Evolutionary conservation across 2,329 filamentous ascomycete genomes (phyloP).

Genomic region (Botrytis porri): DNA sequence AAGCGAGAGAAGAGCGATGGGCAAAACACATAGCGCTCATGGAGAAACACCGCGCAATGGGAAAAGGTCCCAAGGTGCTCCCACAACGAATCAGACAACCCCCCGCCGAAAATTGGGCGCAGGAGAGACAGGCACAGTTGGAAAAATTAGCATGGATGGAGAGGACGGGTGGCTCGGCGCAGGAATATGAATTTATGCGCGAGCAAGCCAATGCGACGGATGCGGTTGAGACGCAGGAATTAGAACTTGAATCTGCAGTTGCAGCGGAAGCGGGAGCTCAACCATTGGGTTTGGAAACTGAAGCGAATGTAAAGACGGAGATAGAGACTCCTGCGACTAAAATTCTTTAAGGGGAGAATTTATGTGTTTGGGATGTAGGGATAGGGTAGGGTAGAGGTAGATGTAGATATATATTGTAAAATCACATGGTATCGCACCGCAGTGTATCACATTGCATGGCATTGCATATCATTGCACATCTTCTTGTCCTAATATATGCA

Average conservation of each 20-base stretch:
- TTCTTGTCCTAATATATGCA: not conserved
- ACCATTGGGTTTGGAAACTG: not conserved
- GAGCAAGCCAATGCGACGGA: not conserved
- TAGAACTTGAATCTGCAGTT: not conserved
- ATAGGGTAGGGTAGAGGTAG: not conserved
- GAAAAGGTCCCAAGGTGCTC: not conserved
- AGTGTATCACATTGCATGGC: not conserved
- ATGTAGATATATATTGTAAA: slow-evolving; percentile 11
- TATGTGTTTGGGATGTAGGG: not conserved
- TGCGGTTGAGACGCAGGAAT: not conserved
- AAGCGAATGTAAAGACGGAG: not conserved
- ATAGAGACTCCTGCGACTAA: not conserved
- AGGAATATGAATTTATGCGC: not conserved
- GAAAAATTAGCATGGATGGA: slow-evolving; percentile 12
- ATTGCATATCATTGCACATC: not conserved
- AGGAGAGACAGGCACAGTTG: not conserved
- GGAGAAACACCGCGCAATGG: not conserved
- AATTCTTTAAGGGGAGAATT: not conserved
- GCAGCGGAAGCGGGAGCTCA: not conserved
- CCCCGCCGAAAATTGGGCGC: not conserved
- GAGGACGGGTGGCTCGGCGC: not conserved
- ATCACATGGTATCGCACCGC: not conserved
- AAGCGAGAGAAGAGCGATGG: not conserved
- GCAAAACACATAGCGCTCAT: slow-evolving; percentile 11
- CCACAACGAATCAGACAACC: not conserved